These are phyloP conservation scores for Debaryomyces prosopidis DNA, from an alignment of 805 yeast species.

Conservation along the genomic window DNA sequence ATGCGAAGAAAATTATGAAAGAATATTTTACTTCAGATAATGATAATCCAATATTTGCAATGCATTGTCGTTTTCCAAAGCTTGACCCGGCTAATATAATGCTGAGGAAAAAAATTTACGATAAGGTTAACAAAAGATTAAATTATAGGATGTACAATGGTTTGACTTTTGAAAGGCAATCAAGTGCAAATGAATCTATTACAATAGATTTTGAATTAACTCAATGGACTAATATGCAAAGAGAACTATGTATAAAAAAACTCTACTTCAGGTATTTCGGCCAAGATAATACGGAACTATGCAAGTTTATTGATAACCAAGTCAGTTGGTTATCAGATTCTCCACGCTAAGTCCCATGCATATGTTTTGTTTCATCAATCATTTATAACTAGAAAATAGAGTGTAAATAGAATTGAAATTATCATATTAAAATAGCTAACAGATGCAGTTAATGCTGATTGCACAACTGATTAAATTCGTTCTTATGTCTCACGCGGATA, in stretches of 20 bases:
- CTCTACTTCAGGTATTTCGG: conserved; percentile 25
- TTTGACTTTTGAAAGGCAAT: conserved; percentile 17
- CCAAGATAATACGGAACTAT: conserved; percentile 1
- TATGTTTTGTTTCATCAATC: too few species aligned
- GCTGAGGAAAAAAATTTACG: conserved; percentile 24
- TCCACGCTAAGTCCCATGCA: too few species aligned
- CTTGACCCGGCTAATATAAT: conserved; percentile 31
- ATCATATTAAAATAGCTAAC: too few species aligned
- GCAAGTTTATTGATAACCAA: neutral
- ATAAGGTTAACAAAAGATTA: conserved; percentile 19
- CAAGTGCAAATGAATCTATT: neutral
- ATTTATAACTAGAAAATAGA: too few species aligned
- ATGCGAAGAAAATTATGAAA: conserved; percentile 15
- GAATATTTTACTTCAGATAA: conserved; percentile 18
- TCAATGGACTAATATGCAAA: conserved; percentile 30
- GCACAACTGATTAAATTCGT: too few species aligned
- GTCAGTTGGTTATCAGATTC: neutral
- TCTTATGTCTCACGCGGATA: too few species aligned
- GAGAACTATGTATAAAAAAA: conserved; percentile 24
- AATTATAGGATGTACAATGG: conserved; percentile 31
- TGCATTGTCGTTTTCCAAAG: conserved; percentile 39
- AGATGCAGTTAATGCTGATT: too few species aligned
- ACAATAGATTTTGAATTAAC: conserved; percentile 30
- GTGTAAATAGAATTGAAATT: too few species aligned
- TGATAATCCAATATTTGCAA: conserved; percentile 24